Percentiles rank a stretch among this genome's conserved stretches.
Evolutionary conservation across 2,329 filamentous ascomycete species (phyloP).

Genomic region (Fusarium continuum): DNA sequence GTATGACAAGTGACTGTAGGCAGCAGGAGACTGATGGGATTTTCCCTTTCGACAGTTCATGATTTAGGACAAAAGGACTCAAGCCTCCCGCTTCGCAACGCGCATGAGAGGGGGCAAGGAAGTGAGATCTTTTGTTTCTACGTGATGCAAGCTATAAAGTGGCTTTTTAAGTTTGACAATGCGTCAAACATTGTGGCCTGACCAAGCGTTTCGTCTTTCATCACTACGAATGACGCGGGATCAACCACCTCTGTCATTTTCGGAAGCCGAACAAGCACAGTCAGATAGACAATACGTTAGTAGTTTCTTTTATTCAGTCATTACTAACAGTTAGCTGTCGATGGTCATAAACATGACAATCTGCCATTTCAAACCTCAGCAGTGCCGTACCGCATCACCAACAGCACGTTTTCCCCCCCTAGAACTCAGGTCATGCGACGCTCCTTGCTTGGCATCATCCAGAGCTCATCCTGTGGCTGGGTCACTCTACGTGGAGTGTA

Average conservation of each 20-base stretch:
- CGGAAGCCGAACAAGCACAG: slow-evolving; percentile 21
- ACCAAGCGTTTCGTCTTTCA: slow-evolving; percentile 2
- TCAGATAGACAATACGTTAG: background rate
- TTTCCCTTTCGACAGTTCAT: slow-evolving; percentile 6
- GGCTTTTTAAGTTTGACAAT: background rate
- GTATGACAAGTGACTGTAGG: slow-evolving; percentile 7
- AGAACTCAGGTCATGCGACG: slow-evolving; percentile 14
- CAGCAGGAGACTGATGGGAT: background rate
- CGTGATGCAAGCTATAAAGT: background rate
- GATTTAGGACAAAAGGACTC: background rate
- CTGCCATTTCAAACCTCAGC: background rate
- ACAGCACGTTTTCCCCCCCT: background rate
- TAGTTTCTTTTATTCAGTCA: background rate
- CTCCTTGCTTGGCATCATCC: slow-evolving; percentile 8
- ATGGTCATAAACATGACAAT: background rate
- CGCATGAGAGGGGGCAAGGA: background rate
- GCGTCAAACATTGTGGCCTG: slow-evolving; percentile 5
- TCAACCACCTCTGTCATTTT: slow-evolving; percentile 16
- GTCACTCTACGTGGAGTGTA: slow-evolving; percentile 6
- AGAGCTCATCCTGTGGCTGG: slow-evolving; percentile 7
- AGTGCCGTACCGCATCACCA: background rate
- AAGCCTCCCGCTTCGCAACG: background rate
- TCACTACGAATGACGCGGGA: background rate
- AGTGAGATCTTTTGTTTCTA: background rate
- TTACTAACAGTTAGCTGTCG: background rate